These are phyloP conservation scores for Mycena rebaudengoi DNA, from an alignment of 768 basidiomycete genomes.

Conservation along the genomic window DNA sequence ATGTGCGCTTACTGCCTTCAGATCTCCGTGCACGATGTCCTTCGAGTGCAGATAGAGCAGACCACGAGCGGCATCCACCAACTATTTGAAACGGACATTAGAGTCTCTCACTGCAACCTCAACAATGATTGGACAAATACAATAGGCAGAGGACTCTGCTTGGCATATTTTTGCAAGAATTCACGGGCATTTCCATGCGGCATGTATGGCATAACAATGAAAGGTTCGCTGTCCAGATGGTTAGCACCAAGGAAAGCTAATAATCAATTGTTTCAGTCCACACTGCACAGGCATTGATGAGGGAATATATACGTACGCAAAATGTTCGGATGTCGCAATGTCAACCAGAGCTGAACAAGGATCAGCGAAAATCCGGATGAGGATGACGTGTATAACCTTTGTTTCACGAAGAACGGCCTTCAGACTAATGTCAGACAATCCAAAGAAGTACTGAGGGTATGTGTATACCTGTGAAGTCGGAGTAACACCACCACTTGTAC, in stretches of 20 bases:
- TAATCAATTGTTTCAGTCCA: too few relatives aligned
- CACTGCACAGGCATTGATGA: too few relatives aligned
- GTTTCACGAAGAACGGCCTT: neutral
- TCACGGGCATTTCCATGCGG: slow-evolving; percentile 21
- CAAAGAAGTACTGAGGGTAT: too few relatives aligned
- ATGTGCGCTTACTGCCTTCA: neutral
- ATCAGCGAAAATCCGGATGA: neutral
- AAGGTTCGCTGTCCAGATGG: slow-evolving; percentile 18
- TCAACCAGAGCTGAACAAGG: slow-evolving; percentile 17
- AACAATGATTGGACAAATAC: neutral
- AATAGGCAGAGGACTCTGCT: neutral
- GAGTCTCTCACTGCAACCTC: too few relatives aligned
- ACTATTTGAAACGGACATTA: neutral
- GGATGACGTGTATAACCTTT: neutral
- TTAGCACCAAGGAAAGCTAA: slow-evolving; percentile 25
- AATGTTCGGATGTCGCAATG: slow-evolving; percentile 21
- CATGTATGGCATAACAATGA: slow-evolving; percentile 27
- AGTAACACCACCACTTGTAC: neutral
- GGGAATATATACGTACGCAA: neutral
- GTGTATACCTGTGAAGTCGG: neutral
- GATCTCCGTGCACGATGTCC: slow-evolving; percentile 8
- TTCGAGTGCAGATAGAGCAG: slow-evolving; percentile 18
- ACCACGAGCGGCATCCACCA: neutral
- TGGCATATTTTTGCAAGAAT: slow-evolving; percentile 8
- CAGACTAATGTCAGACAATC: too few relatives aligned